Evolutionary conservation across 768 basidiomycete species (phyloP).

Genomic region (Serendipita sp.): DNA sequence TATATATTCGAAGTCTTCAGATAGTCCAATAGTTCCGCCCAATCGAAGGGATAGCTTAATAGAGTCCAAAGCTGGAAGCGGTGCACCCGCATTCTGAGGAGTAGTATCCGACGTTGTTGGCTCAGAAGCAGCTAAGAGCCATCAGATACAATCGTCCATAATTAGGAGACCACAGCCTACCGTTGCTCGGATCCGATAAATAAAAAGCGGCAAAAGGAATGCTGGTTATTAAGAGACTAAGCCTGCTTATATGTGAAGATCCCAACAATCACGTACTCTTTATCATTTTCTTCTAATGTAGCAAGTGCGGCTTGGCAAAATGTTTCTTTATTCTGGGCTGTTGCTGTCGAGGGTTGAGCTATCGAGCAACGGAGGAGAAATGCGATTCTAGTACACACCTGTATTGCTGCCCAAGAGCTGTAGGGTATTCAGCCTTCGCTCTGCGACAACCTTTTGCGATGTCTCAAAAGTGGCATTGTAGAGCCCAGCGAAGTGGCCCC

Average conservation of each 20-base stretch:
- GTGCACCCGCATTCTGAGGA: neutral
- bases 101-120: neutral
- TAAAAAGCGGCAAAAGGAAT: conserved; percentile 13
- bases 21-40: conserved; percentile 11
- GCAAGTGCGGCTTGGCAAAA: conserved; percentile 10
- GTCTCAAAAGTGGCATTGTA: conserved; percentile 14
- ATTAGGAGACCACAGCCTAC: neutral
- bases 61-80: neutral
- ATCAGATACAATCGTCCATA: neutral
- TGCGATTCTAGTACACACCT: neutral
- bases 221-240: neutral
- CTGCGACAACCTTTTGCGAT: conserved; percentile 14
- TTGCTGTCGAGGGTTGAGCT: neutral
- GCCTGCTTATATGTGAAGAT: neutral
- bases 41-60: conserved; percentile 9
- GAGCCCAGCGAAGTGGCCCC: conserved; percentile 13
- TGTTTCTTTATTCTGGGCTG: conserved; percentile 6
- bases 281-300: conserved; percentile 9
- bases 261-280: conserved; percentile 8
- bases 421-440: conserved; percentile 12
- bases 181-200: conserved; percentile 7
- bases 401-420: conserved; percentile 11
- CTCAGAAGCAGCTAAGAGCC: neutral
- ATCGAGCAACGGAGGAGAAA: neutral
- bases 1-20: conserved; percentile 9